Evolutionary conservation across 1,284 basidiomycete species (phyloP), one percentile per base, ranked within the genome.

Genomic region (Fomitiporia mediterranea): DNA sequence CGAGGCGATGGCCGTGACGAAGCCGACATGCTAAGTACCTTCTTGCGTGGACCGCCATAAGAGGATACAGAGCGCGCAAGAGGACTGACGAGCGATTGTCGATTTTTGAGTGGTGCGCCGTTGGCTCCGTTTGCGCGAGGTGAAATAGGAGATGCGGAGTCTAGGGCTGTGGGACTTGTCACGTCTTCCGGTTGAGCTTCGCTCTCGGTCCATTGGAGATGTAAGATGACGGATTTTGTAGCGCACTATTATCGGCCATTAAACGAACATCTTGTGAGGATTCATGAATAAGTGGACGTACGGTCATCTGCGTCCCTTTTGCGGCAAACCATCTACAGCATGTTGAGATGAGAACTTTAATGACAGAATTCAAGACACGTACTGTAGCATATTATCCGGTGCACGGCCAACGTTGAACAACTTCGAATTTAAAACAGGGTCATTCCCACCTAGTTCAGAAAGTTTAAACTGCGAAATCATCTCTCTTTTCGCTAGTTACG

Each of bases 401-500:
- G 88, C 87, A 30, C 79, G 69, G 2, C 90, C 91, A 9, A 94
- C 84, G 63, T 89, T 83, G 64, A 80, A 80, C 59, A 94, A 67
- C 63, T 82, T 85, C 2, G 83, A 69, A 61, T 77, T 83, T 60
- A 86, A 66, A 27, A 80, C 73, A 25, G 85, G 82, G 67, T 91
- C 84, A 0, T 77, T 69, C 0, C 73, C 81, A n/a, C 85, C 87
- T 34, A 96, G 73, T 60, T 94, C 91, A 9, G 84, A 81, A 35
- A 96, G 74, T 68, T 86, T 91, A 75, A 91, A 95, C 67, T 94
- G 91, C 11, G 89, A 90, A 15, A 95, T 80, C 93, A 96, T 94
- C 70, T 94, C 90, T 57, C 91, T 74, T 27, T 62, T 56, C 79
- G 78, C 64, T 83, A 83, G 28, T 15, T 34, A n/a, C 6, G 0